phyloP scores from a whole-genome alignment of 768 basidiomycete genomes.

The Suillus subalutaceus region DNA sequence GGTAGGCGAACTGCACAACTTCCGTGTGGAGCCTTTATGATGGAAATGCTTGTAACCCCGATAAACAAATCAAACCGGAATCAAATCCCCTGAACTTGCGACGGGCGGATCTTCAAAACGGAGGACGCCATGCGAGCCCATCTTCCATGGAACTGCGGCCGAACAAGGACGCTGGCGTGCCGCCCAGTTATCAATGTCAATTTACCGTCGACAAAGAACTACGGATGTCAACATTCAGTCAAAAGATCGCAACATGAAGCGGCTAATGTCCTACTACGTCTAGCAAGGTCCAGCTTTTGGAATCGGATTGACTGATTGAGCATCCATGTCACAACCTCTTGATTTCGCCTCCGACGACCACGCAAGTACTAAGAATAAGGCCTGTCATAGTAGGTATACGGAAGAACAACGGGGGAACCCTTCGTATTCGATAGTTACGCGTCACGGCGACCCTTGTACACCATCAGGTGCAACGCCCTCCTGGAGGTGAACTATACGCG shows the following conservation, averaged over 20 bases:
- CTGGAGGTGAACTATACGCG: not conserved
- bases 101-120: slow-evolving; percentile 33
- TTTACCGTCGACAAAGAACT: not conserved
- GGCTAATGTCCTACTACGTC: not conserved
- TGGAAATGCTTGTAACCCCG: slow-evolving; percentile 78
- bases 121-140: slow-evolving; percentile 44
- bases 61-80: not conserved
- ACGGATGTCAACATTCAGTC: not conserved
- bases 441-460: not conserved
- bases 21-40: slow-evolving; percentile 66
- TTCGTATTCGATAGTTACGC: not conserved
- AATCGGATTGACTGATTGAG: not conserved
- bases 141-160: too few species aligned
- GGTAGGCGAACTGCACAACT: slow-evolving; percentile 59
- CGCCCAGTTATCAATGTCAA: not conserved
- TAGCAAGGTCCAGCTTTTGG: not conserved
- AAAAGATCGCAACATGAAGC: not conserved
- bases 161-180: too few species aligned
- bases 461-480: not conserved
- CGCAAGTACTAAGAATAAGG: not conserved
- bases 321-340: not conserved
- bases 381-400: not conserved
- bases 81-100: slow-evolving; percentile 18
- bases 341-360: not conserved
- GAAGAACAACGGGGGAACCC: not conserved